These are phyloP conservation scores for Ceratobasidium sp. DNA, from an alignment of 1,284 basidiomycete species.

Conservation along the genomic window DNA sequence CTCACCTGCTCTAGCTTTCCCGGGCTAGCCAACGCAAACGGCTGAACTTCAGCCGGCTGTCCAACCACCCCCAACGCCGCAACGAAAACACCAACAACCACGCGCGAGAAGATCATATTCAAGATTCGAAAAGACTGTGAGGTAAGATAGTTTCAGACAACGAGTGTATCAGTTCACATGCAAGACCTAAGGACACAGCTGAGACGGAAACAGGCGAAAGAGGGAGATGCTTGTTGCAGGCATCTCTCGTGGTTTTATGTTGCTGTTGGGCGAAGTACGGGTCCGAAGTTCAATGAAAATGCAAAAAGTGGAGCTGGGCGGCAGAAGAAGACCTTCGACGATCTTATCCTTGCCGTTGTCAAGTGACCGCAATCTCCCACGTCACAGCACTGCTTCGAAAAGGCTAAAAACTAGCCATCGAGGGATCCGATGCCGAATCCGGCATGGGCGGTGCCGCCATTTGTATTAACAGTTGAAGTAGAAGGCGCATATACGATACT, in stretches of 20 bases:
- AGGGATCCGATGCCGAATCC: constrained; percentile 7
- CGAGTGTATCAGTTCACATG: constrained; percentile 22
- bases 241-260: neutral
- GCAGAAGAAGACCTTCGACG: constrained; percentile 25
- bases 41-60: constrained; percentile 10
- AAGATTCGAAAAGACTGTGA: constrained; percentile 13
- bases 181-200: constrained; percentile 23
- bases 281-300: constrained; percentile 16
- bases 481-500: constrained; percentile 16
- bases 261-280: neutral
- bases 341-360: constrained; percentile 31
- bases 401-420: constrained; percentile 29
- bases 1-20: constrained; percentile 65
- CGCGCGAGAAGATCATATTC: constrained; percentile 21
- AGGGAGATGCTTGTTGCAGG: constrained; percentile 1
- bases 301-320: constrained; percentile 39
- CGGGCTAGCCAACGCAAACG: constrained; percentile 58
- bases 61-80: constrained; percentile 16
- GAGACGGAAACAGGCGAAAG: constrained; percentile 14
- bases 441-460: constrained; percentile 52
- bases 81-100: constrained; percentile 4
- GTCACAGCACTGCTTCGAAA: constrained; percentile 39
- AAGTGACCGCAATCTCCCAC: constrained; percentile 33
- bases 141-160: constrained; percentile 20
- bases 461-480: neutral